Percentiles rank a stretch among this genome's conserved stretches.
Conservation (phyloP, 2,329 filamentous ascomycete genomes). For the Colletotrichum sp. region DNA sequence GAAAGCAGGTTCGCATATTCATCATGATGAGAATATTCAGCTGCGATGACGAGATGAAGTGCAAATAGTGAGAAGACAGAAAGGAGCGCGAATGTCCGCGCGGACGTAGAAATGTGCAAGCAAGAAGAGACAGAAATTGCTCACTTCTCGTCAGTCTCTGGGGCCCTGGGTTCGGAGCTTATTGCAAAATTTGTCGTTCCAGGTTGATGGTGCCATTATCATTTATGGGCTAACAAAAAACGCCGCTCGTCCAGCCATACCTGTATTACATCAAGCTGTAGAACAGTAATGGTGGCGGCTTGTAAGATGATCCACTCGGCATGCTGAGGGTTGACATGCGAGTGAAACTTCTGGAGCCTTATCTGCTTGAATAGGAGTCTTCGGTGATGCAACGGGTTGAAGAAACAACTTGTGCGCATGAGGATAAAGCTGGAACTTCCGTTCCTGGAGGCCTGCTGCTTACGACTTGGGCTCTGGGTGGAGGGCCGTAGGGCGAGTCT, state of each 20-base stretch:
- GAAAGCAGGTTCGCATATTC: neutral
- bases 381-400: neutral
- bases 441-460: neutral
- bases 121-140: neutral
- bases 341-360: neutral
- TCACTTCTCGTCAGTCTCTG: neutral
- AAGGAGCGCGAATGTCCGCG: neutral
- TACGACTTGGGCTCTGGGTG: neutral
- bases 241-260: neutral
- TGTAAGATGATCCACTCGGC: neutral
- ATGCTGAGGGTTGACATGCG: neutral
- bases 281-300: neutral
- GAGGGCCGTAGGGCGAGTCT: neutral
- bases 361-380: neutral
- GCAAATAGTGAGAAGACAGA: neutral
- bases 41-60: neutral
- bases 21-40: neutral
- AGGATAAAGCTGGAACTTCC: neutral
- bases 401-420: neutral
- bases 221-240: neutral
- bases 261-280: neutral
- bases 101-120: neutral
- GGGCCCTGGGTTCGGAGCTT: neutral
- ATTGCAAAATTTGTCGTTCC: neutral
- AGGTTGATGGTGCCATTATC: neutral